A percentile compares a stretch with the other conserved stretches of the same genome.
Evolutionary conservation across 2,329 filamentous ascomycete genomes (phyloP).

Genomic region (Exserohilum turcica): DNA sequence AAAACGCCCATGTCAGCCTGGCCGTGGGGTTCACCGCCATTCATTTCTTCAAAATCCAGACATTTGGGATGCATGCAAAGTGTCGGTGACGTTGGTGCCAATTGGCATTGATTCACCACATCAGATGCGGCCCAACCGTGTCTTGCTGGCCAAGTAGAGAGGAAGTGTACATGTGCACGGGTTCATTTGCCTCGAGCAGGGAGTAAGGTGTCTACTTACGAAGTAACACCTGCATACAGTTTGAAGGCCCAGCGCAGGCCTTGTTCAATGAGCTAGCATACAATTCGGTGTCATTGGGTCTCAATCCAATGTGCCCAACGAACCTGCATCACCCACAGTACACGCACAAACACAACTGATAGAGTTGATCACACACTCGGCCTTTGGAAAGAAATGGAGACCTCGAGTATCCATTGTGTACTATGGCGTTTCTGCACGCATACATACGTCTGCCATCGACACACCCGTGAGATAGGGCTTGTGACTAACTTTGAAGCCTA

Average conservation of each 20-base stretch:
- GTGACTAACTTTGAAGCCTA: no score
- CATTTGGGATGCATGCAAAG: not conserved
- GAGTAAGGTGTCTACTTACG: not conserved
- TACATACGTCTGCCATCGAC: no score
- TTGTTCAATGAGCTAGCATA: not conserved
- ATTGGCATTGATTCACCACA: not conserved
- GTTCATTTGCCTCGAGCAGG: not conserved
- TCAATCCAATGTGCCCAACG: not conserved
- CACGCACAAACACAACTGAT: not conserved
- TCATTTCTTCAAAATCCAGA: not conserved
- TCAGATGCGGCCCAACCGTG: not conserved
- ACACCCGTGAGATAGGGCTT: no score
- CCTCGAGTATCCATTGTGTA: no score
- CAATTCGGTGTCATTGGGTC: not conserved
- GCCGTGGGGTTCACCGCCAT: not conserved
- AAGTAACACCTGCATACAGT: not conserved
- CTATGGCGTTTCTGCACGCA: no score
- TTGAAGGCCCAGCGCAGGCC: not conserved
- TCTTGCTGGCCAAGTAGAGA: not conserved
- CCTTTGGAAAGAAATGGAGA: no score
- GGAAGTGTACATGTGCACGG: not conserved
- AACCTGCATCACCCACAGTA: not conserved
- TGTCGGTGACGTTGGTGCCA: not conserved
- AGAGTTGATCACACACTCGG: not conserved
- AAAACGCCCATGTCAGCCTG: not conserved